Conservation (phyloP, 2,329 filamentous ascomycete genomes). For the Dendrostoma leiphaemia region DNA sequence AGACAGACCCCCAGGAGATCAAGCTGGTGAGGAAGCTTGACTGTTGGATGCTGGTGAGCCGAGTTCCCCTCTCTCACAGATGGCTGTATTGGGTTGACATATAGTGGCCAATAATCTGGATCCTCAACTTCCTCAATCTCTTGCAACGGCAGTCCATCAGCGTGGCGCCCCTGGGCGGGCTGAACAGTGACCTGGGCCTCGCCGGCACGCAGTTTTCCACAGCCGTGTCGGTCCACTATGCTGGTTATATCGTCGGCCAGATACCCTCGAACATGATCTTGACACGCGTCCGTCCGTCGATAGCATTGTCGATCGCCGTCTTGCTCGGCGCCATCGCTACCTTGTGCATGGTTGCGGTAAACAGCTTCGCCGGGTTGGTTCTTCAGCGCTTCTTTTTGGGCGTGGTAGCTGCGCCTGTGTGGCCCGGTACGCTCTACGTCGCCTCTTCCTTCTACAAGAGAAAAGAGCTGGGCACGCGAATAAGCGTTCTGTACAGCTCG, state of each 20-base stretch:
- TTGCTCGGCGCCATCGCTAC: slow-evolving; percentile 34
- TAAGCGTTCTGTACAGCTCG: slow-evolving; percentile 57
- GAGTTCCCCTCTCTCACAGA: background rate
- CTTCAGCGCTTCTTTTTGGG: slow-evolving; percentile 41
- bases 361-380: slow-evolving; percentile 32
- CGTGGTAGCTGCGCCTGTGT: slow-evolving; percentile 35
- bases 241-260: slow-evolving; percentile 42
- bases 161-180: background rate
- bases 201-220: slow-evolving; percentile 1
- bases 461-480: slow-evolving; percentile 60
- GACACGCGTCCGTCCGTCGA: slow-evolving; percentile 28
- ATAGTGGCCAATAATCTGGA: slow-evolving; percentile 7
- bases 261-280: slow-evolving; percentile 46
- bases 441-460: slow-evolving; percentile 63
- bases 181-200: slow-evolving; percentile 2
- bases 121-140: slow-evolving; percentile 5
- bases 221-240: slow-evolving; percentile 1
- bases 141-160: background rate
- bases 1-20: slow-evolving; percentile 9
- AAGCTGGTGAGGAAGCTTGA: slow-evolving; percentile 7
- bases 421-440: slow-evolving; percentile 46
- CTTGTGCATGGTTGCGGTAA: background rate
- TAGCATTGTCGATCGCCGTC: background rate
- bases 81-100: background rate
- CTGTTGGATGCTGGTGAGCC: slow-evolving; percentile 1